Conservation (phyloP, 495 filamentous ascomycete species). For the Aspergillus funiculosus region DNA sequence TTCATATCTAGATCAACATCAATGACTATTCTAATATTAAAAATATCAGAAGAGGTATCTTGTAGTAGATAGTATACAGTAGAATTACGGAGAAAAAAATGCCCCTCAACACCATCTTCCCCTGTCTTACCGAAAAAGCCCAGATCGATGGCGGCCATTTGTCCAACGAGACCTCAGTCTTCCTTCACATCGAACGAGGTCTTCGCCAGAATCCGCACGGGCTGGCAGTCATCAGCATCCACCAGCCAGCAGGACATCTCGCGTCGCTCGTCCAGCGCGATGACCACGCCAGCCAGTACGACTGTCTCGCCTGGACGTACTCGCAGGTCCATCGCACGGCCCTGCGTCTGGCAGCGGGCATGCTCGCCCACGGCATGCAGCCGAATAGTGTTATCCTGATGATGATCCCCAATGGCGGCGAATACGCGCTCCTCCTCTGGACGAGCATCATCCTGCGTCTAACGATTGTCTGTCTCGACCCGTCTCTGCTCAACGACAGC, state of each 20-base stretch:
- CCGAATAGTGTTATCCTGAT: neutral
- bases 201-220: neutral
- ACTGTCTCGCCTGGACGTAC: neutral
- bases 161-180: neutral
- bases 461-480: neutral
- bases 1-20: too few relatives aligned
- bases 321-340: neutral
- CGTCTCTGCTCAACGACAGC: neutral
- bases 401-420: neutral
- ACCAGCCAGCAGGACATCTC: neutral
- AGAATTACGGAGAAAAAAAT: too few relatives aligned
- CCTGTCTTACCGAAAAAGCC: neutral
- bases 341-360: neutral
- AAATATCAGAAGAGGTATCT: too few relatives aligned
- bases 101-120: too few relatives aligned
- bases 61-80: too few relatives aligned
- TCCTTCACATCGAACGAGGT: neutral
- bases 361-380: neutral
- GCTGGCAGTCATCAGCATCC: neutral
- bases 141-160: neutral
- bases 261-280: neutral
- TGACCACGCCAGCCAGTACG: neutral
- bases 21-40: too few relatives aligned
- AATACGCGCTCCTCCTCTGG: neutral
- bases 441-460: neutral